A percentile compares a stretch with the other conserved stretches of the same genome.
These are phyloP conservation scores for Vanrija sp. DNA, from an alignment of 1,284 basidiomycete genomes.

Conservation along the genomic window DNA sequence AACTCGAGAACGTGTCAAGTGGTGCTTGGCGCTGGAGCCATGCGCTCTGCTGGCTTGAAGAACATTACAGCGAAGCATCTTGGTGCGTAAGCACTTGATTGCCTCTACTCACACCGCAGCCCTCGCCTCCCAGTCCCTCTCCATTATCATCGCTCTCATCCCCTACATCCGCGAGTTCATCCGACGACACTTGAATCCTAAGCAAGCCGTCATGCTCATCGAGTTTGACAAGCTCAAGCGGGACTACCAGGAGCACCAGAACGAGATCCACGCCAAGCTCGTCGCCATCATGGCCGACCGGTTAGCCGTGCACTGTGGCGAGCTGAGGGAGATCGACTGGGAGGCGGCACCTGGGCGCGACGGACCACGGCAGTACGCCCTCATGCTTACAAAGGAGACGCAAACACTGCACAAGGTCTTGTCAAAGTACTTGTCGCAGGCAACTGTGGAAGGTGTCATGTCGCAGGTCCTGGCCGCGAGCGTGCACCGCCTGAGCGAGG, in stretches of 20 bases:
- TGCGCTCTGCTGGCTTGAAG: constrained; percentile 94
- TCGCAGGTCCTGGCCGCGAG: constrained; percentile 87
- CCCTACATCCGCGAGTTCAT: constrained; percentile 94
- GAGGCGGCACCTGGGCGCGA: constrained; percentile 57
- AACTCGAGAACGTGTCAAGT: constrained; percentile 98
- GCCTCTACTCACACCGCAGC: constrained; percentile 49
- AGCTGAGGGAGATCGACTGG: constrained; percentile 68
- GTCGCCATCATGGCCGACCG: constrained; percentile 98
- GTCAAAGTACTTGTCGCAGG: constrained; percentile 75
- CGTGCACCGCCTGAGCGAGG: constrained; percentile 78
- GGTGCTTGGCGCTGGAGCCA: constrained; percentile 93
- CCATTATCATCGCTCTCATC: constrained; percentile 90
- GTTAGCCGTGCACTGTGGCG: constrained; percentile 68
- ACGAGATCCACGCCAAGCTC: constrained; percentile 96
- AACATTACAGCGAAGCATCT: constrained; percentile 99
- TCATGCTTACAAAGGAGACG: constrained; percentile 89
- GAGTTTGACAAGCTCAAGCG: constrained; percentile 98
- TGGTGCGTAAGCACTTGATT: background rate
- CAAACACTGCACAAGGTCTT: constrained; percentile 94
- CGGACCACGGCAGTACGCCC: constrained; percentile 66
- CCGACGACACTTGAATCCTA: constrained; percentile 81
- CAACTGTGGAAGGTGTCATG: constrained; percentile 85
- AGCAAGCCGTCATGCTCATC: constrained; percentile 91
- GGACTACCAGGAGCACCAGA: constrained; percentile 98
- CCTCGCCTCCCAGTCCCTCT: constrained; percentile 89